phyloP scores from a whole-genome alignment of 768 basidiomycete species.

The Sutorius australiensis region DNA sequence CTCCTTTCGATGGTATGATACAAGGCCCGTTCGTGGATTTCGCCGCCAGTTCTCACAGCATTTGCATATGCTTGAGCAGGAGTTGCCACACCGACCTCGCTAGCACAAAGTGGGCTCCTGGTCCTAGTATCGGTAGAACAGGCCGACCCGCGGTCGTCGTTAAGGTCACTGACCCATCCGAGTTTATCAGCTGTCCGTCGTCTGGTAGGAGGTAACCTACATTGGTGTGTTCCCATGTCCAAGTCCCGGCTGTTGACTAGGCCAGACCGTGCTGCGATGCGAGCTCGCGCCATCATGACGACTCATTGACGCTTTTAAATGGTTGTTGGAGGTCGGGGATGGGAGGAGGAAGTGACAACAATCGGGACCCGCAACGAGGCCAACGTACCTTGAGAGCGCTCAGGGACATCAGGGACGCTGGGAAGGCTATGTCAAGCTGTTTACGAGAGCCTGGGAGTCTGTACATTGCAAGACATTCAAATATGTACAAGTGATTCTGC shows the following conservation, averaged over 20 bases:
- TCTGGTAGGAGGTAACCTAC: not conserved
- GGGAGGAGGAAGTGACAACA: not conserved
- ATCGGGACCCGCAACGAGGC: not conserved
- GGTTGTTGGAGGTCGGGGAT: not conserved
- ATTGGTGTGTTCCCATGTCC: not conserved
- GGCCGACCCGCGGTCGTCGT: conserved; percentile 4
- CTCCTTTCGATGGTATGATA: conserved; percentile 19
- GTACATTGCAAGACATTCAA: not conserved
- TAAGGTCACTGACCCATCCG: not conserved
- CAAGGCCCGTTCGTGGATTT: conserved; percentile 6
- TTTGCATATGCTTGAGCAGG: conserved; percentile 22
- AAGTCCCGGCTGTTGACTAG: not conserved
- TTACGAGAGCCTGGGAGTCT: not conserved
- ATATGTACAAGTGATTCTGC: conserved; percentile 10
- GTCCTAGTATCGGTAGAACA: not conserved
- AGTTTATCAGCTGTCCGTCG: not conserved
- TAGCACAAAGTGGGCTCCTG: not conserved
- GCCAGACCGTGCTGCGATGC: not conserved
- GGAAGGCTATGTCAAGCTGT: not conserved
- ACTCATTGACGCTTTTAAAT: conserved; percentile 6
- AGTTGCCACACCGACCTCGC: conserved; percentile 5
- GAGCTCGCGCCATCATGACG: not conserved
- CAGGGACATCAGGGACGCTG: not conserved
- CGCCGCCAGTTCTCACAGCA: conserved; percentile 11
- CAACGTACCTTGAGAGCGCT: not conserved